Evolutionary conservation across 495 filamentous ascomycete species (phyloP).

Genomic region (Penicillium angulare): DNA sequence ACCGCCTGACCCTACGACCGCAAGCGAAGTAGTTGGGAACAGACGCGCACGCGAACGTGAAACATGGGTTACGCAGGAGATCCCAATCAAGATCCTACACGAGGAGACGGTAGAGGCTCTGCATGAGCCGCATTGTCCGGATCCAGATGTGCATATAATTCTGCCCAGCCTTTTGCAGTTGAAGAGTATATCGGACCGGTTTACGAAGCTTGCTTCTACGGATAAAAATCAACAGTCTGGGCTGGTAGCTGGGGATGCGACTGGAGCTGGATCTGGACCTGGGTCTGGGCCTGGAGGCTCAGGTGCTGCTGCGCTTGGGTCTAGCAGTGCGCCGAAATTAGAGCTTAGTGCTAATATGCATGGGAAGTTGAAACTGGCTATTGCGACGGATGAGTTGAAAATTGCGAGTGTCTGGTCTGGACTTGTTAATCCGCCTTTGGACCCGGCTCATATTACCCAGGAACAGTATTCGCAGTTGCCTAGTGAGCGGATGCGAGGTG

Average conservation of each 20-base stretch:
- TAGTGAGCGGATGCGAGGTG: constrained; percentile 62
- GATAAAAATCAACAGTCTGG: constrained; percentile 21
- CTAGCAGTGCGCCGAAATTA: constrained; percentile 56
- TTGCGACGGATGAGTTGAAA: constrained; percentile 74
- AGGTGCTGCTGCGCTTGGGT: constrained; percentile 15
- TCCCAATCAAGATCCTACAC: constrained; percentile 87
- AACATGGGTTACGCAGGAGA: constrained; percentile 90
- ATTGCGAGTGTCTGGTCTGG: constrained; percentile 81
- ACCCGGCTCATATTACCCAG: constrained; percentile 67
- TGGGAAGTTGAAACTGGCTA: constrained; percentile 72
- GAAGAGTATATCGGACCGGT: constrained; percentile 89
- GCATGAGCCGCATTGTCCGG: constrained; percentile 84
- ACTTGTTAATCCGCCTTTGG: constrained; percentile 79
- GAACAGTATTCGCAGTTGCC: constrained; percentile 66
- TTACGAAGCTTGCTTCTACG: constrained; percentile 70
- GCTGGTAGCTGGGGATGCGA: constrained; percentile 11
- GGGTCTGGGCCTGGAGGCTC: neutral
- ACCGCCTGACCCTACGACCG: neutral
- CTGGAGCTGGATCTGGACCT: constrained; percentile 10
- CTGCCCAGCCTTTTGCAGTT: constrained; percentile 80
- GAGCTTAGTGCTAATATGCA: constrained; percentile 88
- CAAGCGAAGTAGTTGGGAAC: constrained; percentile 46
- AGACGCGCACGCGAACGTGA: constrained; percentile 60
- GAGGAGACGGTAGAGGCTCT: constrained; percentile 76
- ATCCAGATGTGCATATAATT: constrained; percentile 91